Base-by-base conservation (phyloP, 1,284 basidiomycete genomes). In the Chalciporus piperatoides region DNA sequence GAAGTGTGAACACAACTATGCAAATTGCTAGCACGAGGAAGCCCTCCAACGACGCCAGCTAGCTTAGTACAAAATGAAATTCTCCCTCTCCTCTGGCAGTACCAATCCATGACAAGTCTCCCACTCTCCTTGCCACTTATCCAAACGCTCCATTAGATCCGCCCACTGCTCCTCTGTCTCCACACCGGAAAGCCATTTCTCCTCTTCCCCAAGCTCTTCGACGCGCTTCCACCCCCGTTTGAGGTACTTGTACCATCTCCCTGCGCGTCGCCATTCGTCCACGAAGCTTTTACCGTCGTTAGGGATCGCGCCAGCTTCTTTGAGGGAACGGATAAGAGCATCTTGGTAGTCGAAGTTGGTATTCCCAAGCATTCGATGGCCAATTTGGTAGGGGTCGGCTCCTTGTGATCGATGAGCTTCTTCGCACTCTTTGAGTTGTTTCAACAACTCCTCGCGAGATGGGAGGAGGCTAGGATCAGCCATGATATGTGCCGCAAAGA, bases 291-390 rank as follows among this genome's bases (percentile, higher is more conserved):
- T 63, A 2, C 74, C 74, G 39, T 73, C 68, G 44, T 74, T 55
- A 9, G 72, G 70, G 32, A 78, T 62, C 7, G 63, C 70, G 35
- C 71, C 71, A 49, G 63, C 58, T 40, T 63, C 54, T 60, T 77
- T 76, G 45, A 81, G 59, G 49, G 71, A 71, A 15, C 69, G 64
- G 14, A 80, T 68, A 1, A 81, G 62, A 14, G 61, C 58, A 48
- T 80, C 75, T 59, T 79, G 76, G 56, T 81, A 80, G 44, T 73
- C 73, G 46, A 71, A 71, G 7, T 69, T 65, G 19, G 68, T 70
- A 15, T 67, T 63, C 8, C 66, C 64, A 15, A 75, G 59, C 55
- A 79, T 68, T 27, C 67, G 63, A 58, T 82, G 79, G 0, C 79
- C 79, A 48, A 72, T 57, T n/a, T 62, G 53, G 54, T 77, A 79